Base-by-base conservation (phyloP, 225 moss, liverwort and hornwort species). In the Physcomitrellopsis africana region DNA sequence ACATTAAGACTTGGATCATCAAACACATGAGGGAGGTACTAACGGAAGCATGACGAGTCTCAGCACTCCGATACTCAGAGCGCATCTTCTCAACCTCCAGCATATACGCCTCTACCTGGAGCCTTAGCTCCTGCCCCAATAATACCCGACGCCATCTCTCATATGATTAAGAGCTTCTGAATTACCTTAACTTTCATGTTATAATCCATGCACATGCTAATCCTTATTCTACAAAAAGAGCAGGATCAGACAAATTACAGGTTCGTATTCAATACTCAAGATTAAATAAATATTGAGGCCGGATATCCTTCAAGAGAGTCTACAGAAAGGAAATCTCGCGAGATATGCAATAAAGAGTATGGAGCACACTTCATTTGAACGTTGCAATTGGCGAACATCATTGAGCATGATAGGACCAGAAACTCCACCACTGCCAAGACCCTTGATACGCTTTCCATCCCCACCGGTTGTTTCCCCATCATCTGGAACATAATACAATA, bases 361-460 rank as follows among this genome's bases (percentile, higher is more conserved):
- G 51, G 49, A 67, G 57, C 89, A 80, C 76, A 93, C 93, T 82
- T 95, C 93, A 72, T 99, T 99, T 63, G 99, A 93, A 69, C 87
- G 90, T 72, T 99, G 95, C 84, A 95, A 72, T 73, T 92, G 92
- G 61, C 99, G 85, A 75, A 99, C 95, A 83, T 95, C 99, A 70
- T 93, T 92, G 19, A 99, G 87, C 82, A 87, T 89, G 37, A 89
- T 93, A 37, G 99, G 99, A 48, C 95, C 94, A 69, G 92, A 89
- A 64, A 19, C 77, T 60, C 79, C 81, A 73, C 85, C 90, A 78
- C 63, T 80, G 18, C 87, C 85, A 70, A 91, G 85, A 62, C 94
- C 92, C 75, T 86, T 87, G 27, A 91, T 89, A 67, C 95, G 91
- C 78, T 99, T 99, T 22, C 82, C 85, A 74, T 95, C 93, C 68